phyloP scores from a whole-genome alignment of 2,329 filamentous ascomycete species.

The Alternaria angustiovoidea region DNA sequence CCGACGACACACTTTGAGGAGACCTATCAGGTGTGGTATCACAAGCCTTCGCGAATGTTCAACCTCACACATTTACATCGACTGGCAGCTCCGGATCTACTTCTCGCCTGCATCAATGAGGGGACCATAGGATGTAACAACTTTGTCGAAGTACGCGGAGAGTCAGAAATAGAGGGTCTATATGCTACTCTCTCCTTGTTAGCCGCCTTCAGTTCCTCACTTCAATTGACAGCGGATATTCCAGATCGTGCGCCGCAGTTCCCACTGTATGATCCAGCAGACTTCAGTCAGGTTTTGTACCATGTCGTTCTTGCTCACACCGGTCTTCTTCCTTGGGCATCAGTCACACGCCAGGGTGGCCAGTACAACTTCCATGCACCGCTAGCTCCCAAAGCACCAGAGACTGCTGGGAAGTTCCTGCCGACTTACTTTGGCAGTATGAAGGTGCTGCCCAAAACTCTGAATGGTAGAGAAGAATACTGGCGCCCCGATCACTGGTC shows the following conservation, averaged over 20 bases:
- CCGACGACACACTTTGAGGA: conserved; percentile 8
- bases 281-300: conserved; percentile 24
- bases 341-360: conserved; percentile 17
- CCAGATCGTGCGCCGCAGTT: background rate
- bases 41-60: conserved; percentile 29
- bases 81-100: conserved; percentile 5
- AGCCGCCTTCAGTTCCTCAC: conserved; percentile 5
- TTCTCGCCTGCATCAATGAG: conserved; percentile 8
- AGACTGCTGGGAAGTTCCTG: conserved; percentile 11
- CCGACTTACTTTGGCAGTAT: conserved; percentile 27
- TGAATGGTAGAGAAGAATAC: conserved; percentile 1
- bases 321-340: conserved; percentile 23
- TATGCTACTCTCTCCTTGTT: conserved; percentile 23
- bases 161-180: conserved; percentile 23
- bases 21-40: conserved; percentile 15
- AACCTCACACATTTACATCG: conserved; percentile 29
- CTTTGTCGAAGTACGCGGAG: conserved; percentile 30
- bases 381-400: background rate
- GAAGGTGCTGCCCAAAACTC: conserved; percentile 20
- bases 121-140: conserved; percentile 18
- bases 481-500: conserved; percentile 23
- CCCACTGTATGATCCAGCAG: conserved; percentile 19
- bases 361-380: conserved; percentile 23
- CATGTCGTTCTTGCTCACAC: conserved; percentile 23
- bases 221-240: conserved; percentile 5